phyloP scores from a whole-genome alignment of 768 basidiomycete species.

The Ramaria sp. region DNA sequence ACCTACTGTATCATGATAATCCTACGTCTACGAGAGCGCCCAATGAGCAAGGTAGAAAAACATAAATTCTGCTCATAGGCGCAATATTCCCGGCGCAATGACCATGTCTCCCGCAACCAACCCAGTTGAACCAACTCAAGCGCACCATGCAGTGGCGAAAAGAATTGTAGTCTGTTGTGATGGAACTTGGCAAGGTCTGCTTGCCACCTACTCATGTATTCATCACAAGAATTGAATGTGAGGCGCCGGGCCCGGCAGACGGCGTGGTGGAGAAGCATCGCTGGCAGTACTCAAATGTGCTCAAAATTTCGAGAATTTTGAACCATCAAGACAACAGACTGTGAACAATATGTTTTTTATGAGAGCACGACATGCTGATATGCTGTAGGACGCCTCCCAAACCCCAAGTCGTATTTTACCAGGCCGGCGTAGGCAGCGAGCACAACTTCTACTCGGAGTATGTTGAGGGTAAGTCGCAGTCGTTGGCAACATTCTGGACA shows the following conservation, averaged over 20 bases:
- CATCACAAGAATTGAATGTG: neutral
- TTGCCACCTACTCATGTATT: neutral
- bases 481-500: neutral
- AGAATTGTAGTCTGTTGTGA: slow-evolving; percentile 68
- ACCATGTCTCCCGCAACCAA: too few relatives aligned
- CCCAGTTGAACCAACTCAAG: too few relatives aligned
- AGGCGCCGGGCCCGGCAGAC: slow-evolving; percentile 22
- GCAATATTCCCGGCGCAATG: too few relatives aligned
- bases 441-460: slow-evolving; percentile 47
- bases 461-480: slow-evolving; percentile 38
- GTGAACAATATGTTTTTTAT: slow-evolving; percentile 13
- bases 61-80: too few relatives aligned
- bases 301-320: slow-evolving; percentile 22
- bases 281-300: slow-evolving; percentile 7
- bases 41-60: slow-evolving; percentile 3
- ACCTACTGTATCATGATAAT: too few relatives aligned
- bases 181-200: slow-evolving; percentile 37
- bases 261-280: slow-evolving; percentile 23
- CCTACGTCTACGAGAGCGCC: neutral
- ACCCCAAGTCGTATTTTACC: slow-evolving; percentile 56
- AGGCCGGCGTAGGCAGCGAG: slow-evolving; percentile 50
- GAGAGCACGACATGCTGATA: neutral
- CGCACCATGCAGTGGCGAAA: slow-evolving; percentile 27
- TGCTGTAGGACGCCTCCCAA: slow-evolving; percentile 27
- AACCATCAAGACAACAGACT: slow-evolving; percentile 21